A percentile compares a stretch with the other conserved stretches of the same genome.
These are phyloP conservation scores for Boehmeria nivea DNA, from an alignment of 306 rosid genomes.

Conservation along the genomic window DNA sequence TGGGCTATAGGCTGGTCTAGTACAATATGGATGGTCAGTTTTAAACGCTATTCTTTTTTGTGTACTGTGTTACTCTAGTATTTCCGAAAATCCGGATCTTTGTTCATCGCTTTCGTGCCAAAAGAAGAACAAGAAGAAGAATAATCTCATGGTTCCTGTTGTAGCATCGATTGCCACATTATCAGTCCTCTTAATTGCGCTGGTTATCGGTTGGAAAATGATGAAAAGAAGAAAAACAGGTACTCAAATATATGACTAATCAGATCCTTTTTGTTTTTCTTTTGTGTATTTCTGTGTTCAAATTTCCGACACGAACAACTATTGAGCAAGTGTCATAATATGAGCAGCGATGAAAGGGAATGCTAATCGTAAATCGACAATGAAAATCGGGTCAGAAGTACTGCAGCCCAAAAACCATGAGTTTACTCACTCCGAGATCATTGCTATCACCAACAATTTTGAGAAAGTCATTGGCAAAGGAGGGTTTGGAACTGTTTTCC, in stretches of 20 bases:
- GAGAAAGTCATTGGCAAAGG: constrained; percentile 21
- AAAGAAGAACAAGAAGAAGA: constrained; percentile 8
- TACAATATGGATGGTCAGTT: no score
- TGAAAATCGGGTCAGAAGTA: constrained; percentile 8
- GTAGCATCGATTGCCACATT: constrained; percentile 4
- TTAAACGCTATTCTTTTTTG: no score
- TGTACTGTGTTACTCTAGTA: constrained; percentile 3
- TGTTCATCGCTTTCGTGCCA: constrained; percentile 20
- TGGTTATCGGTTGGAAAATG: constrained; percentile 6
- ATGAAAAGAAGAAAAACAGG: constrained; percentile 5
- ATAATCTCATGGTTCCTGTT: not conserved
- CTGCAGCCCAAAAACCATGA: constrained; percentile 14
- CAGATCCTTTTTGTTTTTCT: no score
- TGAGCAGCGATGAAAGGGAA: not conserved
- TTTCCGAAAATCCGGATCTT: constrained; percentile 8
- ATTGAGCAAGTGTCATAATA: not conserved
- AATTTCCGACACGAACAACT: not conserved
- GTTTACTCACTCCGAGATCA: constrained; percentile 16
- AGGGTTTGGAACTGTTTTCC: constrained; percentile 24
- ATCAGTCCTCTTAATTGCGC: not conserved
- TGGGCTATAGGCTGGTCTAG: no score
- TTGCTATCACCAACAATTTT: constrained; percentile 21
- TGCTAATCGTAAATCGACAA: not conserved
- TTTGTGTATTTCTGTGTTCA: no score
- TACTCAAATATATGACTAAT: not conserved